phyloP scores from a whole-genome alignment of 768 basidiomycete genomes.

The Hericium coralloides region DNA sequence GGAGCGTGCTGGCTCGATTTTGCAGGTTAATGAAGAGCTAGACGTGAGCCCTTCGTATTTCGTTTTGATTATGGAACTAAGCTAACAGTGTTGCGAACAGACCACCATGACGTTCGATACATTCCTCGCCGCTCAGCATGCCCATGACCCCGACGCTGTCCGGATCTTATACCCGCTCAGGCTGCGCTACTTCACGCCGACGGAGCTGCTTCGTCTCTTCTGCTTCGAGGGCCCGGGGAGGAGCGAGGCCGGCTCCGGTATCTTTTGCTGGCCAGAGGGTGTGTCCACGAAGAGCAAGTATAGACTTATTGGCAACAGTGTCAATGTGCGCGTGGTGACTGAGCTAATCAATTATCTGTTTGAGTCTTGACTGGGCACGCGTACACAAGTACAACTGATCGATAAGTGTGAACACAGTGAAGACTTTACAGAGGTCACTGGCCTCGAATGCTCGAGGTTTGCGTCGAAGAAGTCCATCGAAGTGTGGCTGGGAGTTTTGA shows the following conservation, averaged over 20 bases:
- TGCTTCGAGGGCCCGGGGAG: constrained; percentile 33
- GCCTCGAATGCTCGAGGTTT: no score
- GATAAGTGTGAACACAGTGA: no score
- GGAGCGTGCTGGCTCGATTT: constrained; percentile 68
- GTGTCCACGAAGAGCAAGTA: constrained; percentile 65
- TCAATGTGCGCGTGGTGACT: constrained; percentile 68
- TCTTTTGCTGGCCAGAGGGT: constrained; percentile 54
- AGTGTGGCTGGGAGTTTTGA: no score
- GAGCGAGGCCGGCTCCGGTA: neutral
- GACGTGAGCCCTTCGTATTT: constrained; percentile 37
- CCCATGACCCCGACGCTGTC: constrained; percentile 35
- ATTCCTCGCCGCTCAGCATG: constrained; percentile 39
- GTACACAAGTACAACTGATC: no score
- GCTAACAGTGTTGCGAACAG: constrained; percentile 25
- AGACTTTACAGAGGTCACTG: no score
- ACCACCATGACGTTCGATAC: constrained; percentile 49
- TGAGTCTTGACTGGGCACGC: neutral
- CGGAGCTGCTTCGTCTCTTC: constrained; percentile 63
- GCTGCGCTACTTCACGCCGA: constrained; percentile 69
- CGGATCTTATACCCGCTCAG: constrained; percentile 47
- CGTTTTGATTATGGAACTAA: neutral
- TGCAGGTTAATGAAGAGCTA: constrained; percentile 60
- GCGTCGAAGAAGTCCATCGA: no score
- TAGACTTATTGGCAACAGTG: constrained; percentile 72
- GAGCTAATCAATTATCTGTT: constrained; percentile 54